Percentiles rank a stretch among this genome's conserved stretches.
Conservation (phyloP, 2,329 filamentous ascomycete genomes). For the Colletotrichum sp. region DNA sequence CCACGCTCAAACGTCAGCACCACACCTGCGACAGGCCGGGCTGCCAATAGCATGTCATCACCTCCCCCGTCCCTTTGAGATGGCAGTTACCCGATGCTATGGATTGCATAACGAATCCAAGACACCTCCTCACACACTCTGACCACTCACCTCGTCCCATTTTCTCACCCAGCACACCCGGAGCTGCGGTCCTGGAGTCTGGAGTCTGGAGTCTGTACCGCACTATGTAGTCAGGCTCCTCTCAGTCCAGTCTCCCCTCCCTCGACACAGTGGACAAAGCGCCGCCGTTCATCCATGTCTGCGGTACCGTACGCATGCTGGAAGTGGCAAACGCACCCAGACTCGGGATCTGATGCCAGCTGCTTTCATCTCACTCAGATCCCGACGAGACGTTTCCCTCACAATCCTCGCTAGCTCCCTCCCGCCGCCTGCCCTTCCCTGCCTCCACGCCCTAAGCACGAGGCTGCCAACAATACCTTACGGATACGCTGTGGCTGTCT, state of each 20-base stretch:
- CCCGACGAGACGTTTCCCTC: neutral
- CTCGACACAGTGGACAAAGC: constrained; percentile 9
- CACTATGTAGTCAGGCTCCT: neutral
- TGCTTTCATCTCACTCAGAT: neutral
- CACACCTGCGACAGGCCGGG: neutral
- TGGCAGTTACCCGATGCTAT: constrained; percentile 18
- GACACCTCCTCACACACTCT: neutral
- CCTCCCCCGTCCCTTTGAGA: neutral
- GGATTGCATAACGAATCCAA: constrained; percentile 14
- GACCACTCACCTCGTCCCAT: constrained; percentile 17
- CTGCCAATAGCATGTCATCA: neutral
- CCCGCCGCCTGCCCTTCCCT: neutral
- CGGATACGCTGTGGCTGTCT: neutral
- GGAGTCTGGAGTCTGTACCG: too few species aligned
- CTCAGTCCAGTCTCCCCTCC: neutral
- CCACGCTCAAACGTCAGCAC: constrained; percentile 11
- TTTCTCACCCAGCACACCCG: constrained; percentile 19
- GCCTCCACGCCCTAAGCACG: neutral
- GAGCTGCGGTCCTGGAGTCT: constrained; percentile 15
- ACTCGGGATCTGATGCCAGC: neutral
- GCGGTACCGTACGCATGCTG: neutral
- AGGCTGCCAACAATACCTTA: neutral
- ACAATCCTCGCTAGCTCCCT: neutral
- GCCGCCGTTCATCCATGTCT: constrained; percentile 7
- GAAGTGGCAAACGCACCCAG: constrained; percentile 8